A percentile compares a stretch with the other conserved stretches of the same genome.
Evolutionary conservation across 192 early-diverging fungal genomes (phyloP).

Genomic region (Oehlia diaphana): DNA sequence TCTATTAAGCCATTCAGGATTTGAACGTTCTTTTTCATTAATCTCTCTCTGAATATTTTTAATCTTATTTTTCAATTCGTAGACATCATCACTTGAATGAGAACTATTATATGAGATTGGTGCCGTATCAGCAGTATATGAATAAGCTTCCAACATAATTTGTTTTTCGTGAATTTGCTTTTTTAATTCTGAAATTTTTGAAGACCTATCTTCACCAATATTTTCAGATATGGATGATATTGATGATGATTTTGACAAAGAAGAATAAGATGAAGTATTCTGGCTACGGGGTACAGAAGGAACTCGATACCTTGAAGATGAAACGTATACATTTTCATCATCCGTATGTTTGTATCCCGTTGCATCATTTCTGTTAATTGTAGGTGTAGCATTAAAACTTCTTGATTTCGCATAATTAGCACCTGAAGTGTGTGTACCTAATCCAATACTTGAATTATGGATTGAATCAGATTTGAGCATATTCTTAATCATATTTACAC

Average conservation of each 20-base stretch:
- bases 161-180: constrained; percentile 44
- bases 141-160: constrained; percentile 39
- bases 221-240: not conserved
- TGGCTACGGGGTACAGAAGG: constrained; percentile 1
- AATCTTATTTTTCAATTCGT: constrained; percentile 43
- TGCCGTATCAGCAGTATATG: constrained; percentile 17
- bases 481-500: constrained; percentile 62
- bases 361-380: constrained; percentile 16
- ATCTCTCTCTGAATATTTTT: constrained; percentile 41
- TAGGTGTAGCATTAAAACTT: constrained; percentile 19
- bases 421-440: constrained; percentile 27
- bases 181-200: constrained; percentile 33
- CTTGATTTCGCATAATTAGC: constrained; percentile 24
- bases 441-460: constrained; percentile 34
- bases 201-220: constrained; percentile 19
- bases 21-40: constrained; percentile 23
- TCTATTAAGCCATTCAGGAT: constrained; percentile 32
- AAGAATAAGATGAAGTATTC: not conserved
- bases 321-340: constrained; percentile 45
- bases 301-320: constrained; percentile 35
- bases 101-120: constrained; percentile 6
- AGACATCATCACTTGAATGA: constrained; percentile 40
- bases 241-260: not conserved
- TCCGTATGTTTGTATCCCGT: constrained; percentile 23
- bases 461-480: constrained; percentile 60